phyloP scores from a whole-genome alignment of 257 asterid genomes.

The Henckelia pumila region DNA sequence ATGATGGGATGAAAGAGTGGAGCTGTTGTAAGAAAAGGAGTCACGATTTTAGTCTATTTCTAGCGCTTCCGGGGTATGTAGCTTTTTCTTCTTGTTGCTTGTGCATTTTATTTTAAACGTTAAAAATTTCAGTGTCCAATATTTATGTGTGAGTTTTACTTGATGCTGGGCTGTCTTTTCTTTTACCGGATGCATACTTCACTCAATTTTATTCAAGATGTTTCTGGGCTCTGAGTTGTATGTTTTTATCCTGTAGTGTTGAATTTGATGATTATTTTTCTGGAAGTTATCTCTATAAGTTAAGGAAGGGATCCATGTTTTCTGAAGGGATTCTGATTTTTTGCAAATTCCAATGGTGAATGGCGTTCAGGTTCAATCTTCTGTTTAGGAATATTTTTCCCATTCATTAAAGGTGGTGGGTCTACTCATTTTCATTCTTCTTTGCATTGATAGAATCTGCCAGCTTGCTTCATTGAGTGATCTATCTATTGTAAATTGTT shows the following conservation, averaged over 20 bases:
- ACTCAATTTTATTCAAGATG: not conserved
- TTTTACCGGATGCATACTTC: not conserved
- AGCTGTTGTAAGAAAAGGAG: slow-evolving; percentile 97
- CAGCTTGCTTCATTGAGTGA: not conserved
- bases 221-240: not conserved
- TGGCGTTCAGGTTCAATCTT: not conserved
- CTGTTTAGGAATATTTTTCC: not conserved
- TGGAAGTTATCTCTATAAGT: not conserved
- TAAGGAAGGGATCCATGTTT: not conserved
- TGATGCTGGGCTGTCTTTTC: not conserved
- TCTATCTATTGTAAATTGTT: not conserved
- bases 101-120: not conserved
- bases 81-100: not conserved
- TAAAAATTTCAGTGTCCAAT: not conserved
- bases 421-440: slow-evolving; percentile 13
- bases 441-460: not conserved
- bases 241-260: not conserved
- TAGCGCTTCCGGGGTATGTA: slow-evolving; percentile 72
- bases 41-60: slow-evolving; percentile 83
- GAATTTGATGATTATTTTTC: not conserved
- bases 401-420: not conserved
- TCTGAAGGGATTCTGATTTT: not conserved
- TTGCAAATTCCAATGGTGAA: not conserved
- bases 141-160: not conserved
- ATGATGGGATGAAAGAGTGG: slow-evolving; percentile 97